Conservation (phyloP, 768 basidiomycete species). For the Rhizopogon salebrosus region DNA sequence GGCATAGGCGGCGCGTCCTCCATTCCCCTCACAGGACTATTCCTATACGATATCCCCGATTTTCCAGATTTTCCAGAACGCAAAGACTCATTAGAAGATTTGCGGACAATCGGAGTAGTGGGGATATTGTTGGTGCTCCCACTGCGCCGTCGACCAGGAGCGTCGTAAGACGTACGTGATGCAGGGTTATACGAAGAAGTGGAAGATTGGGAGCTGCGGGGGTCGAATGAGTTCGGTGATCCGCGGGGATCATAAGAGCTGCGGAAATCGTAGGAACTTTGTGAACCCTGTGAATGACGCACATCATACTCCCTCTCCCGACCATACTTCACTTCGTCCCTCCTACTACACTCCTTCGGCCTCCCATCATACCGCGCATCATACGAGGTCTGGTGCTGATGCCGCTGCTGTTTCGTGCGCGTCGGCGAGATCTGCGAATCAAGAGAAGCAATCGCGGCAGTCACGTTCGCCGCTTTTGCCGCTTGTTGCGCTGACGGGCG, state of each 20-base stretch:
- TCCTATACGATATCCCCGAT: constrained; percentile 27
- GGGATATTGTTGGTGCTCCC: constrained; percentile 19
- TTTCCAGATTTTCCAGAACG: constrained; percentile 34
- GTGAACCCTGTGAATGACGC: not conserved
- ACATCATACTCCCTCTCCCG: constrained; percentile 4
- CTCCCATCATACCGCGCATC: not conserved
- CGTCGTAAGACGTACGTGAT: not conserved
- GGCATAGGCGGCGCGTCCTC: constrained; percentile 26
- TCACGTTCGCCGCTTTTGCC: constrained; percentile 4
- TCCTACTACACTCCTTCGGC: not conserved
- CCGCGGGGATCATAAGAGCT: not conserved
- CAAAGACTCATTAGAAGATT: constrained; percentile 35
- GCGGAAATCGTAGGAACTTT: constrained; percentile 11
- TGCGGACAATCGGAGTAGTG: constrained; percentile 18
- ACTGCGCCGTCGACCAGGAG: constrained; percentile 19
- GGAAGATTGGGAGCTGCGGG: not conserved
- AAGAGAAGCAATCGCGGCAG: constrained; percentile 5
- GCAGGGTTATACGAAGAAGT: not conserved
- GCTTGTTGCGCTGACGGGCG: constrained; percentile 9
- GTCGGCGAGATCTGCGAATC: constrained; percentile 23
- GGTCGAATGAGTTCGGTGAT: not conserved
- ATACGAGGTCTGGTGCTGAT: constrained; percentile 26
- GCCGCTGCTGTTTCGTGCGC: constrained; percentile 17
- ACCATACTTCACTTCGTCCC: not conserved
- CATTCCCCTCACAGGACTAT: constrained; percentile 10